Base-by-base conservation (phyloP, 1,284 basidiomycete species). In the Fomitopsis palustris region DNA sequence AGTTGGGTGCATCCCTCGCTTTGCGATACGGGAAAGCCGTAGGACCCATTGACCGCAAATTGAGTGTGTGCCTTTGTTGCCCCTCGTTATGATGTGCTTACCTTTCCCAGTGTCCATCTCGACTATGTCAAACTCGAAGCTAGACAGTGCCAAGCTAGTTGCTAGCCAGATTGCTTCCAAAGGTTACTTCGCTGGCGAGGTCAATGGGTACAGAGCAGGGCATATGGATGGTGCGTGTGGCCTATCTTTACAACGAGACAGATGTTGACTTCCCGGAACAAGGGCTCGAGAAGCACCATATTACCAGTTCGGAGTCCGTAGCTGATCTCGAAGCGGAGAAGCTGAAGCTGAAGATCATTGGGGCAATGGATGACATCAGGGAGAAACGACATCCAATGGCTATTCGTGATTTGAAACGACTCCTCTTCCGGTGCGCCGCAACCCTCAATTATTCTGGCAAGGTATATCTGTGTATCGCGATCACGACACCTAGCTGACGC, bases 1-100 rank as follows among this genome's bases (percentile, higher is more conserved):
- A 97, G 74, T 81, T 98, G 59, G 95, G 95, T 2, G 92, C 95
- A 17, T 92, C 94, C 17, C 75, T 96, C 41, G 95, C 95, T 4
- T 81, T 95, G 66, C 86, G 89, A 52, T 94, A 90, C 72, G 92
- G 88, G 6, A 93, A 88, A 71, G 82, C 85, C 1, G 86, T 94
- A 61, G 89, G 90, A 1, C 87, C 88, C 8, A 82, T 89, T 21
- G 88, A 95, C 64, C 80, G 92, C 31, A 92, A 93, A 67, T 78
- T 93, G 49, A 81, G 93, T 95, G 65, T 60, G 75, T 68, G 10
- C 3, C 2, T 21, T 43, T 38, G 42, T 56, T 25, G 16, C 12
- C 31, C 39, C 21, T 25, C 21, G 16, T 16, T n/a, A 9, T 19
- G 35, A 38, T 14, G 37, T 37, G 16, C 41, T 19, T 5, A 21